A percentile compares a stretch with the other conserved stretches of the same genome.
phyloP scores from a whole-genome alignment of 495 filamentous ascomycete genomes.

The Entonaema liquescens region DNA sequence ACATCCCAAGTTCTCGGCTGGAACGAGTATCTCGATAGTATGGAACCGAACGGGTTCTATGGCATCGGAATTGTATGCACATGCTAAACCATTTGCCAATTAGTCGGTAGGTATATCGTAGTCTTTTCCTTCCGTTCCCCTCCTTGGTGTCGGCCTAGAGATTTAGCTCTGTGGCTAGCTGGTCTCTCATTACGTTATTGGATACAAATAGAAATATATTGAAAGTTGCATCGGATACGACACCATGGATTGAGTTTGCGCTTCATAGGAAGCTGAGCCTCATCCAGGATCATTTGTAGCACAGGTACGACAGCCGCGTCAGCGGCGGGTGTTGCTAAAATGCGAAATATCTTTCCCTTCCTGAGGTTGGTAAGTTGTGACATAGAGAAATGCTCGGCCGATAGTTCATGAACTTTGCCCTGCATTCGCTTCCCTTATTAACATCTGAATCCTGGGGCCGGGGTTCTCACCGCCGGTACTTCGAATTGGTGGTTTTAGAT shows the following conservation, averaged over 20 bases:
- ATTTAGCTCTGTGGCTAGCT: slow-evolving; percentile 23
- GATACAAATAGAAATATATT: slow-evolving; percentile 30
- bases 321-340: slow-evolving; percentile 23
- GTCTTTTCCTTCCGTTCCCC: neutral
- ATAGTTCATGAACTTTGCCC: neutral
- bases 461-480: slow-evolving; percentile 33
- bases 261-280: slow-evolving; percentile 35
- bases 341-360: slow-evolving; percentile 13
- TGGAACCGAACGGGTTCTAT: neutral
- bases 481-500: slow-evolving; percentile 9
- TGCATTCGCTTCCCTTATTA: neutral
- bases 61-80: neutral
- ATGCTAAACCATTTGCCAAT: neutral
- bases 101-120: neutral
- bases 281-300: slow-evolving; percentile 28
- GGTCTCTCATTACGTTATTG: slow-evolving; percentile 30
- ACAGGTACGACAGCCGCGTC: slow-evolving; percentile 37
- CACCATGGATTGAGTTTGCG: slow-evolving; percentile 24
- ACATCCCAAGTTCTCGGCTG: neutral
- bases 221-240: slow-evolving; percentile 33
- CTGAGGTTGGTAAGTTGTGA: neutral
- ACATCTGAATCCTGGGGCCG: neutral
- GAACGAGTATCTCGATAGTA: slow-evolving; percentile 6
- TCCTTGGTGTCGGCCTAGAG: slow-evolving; percentile 7
- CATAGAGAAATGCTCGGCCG: slow-evolving; percentile 13